A percentile compares a stretch with the other conserved stretches of the same genome.
These are phyloP conservation scores for Herpotrichia juniperi DNA, from an alignment of 2,329 filamentous ascomycete species.

Conservation along the genomic window DNA sequence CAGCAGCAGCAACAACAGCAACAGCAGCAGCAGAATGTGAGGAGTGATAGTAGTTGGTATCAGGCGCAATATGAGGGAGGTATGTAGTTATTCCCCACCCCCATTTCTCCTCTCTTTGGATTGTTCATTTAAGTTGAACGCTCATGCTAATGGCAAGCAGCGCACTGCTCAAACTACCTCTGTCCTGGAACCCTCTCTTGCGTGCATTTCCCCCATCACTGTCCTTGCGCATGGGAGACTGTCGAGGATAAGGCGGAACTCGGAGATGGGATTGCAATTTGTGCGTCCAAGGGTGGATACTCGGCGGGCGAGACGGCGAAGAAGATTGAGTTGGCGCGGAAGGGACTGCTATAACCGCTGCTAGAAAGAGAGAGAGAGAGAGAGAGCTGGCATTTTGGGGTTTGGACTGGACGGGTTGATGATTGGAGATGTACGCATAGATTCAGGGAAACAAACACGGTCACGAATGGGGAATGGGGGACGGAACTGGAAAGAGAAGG, in stretches of 20 bases:
- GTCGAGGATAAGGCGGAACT: constrained; percentile 72
- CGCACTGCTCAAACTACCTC: constrained; percentile 90
- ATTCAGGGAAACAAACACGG: neutral
- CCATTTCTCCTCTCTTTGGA: neutral
- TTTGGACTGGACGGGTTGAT: neutral
- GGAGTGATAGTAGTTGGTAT: constrained; percentile 84
- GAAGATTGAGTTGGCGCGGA: constrained; percentile 81
- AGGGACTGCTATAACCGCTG: constrained; percentile 68
- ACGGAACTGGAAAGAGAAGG: neutral
- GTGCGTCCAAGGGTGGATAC: constrained; percentile 77
- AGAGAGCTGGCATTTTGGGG: constrained; percentile 2
- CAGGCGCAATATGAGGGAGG: constrained; percentile 71
- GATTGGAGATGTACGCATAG: too few relatives aligned
- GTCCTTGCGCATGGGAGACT: constrained; percentile 81
- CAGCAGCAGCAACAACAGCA: constrained; percentile 59
- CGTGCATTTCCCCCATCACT: constrained; percentile 96
- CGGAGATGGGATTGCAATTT: constrained; percentile 74
- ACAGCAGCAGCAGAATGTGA: constrained; percentile 74
- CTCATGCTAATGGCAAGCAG: constrained; percentile 50
- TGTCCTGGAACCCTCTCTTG: constrained; percentile 94
- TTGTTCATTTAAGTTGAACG: neutral
- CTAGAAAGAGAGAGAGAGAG: neutral
- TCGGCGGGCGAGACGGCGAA: constrained; percentile 72
- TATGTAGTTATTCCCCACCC: constrained; percentile 40
- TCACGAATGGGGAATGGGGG: neutral